Conservation (phyloP, 176 grass and related monocot species). For the Microstegium vimineum region DNA sequence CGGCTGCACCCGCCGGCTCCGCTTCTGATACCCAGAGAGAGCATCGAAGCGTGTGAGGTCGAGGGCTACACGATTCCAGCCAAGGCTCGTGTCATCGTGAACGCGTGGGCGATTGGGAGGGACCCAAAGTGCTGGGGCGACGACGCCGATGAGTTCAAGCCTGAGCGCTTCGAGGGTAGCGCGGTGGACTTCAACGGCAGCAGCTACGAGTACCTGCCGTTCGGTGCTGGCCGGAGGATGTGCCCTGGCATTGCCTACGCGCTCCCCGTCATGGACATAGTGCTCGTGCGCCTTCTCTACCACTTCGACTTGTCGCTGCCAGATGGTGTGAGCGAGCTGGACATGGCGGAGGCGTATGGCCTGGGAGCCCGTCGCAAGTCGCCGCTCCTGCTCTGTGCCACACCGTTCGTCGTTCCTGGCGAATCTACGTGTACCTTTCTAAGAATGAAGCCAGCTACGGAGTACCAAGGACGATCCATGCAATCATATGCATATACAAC, state of each 20-base stretch:
- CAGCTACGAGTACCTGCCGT: neutral
- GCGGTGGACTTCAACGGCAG: neutral
- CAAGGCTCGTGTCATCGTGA: neutral
- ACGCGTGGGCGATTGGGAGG: neutral
- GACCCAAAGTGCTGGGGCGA: neutral
- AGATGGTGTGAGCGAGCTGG: neutral
- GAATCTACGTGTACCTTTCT: too few species aligned
- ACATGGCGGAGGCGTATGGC: neutral
- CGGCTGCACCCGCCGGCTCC: conserved; percentile 46
- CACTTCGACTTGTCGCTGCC: neutral
- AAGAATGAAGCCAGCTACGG: too few species aligned
- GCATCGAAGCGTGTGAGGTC: conserved; percentile 17
- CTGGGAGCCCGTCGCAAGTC: neutral
- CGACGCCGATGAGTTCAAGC: neutral
- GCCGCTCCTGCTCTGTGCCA: neutral
- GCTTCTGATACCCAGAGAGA: conserved; percentile 32
- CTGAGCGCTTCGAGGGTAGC: neutral
- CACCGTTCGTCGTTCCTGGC: neutral
- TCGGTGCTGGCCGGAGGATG: neutral
- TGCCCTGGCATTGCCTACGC: neutral
- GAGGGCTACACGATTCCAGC: conserved; percentile 32
- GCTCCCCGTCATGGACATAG: neutral
- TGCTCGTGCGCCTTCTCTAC: neutral
- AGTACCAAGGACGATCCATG: too few species aligned
- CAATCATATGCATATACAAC: too few species aligned